Evolutionary conservation across 805 yeast species (phyloP), one percentile per base, ranked within the genome.

Genomic region (Blastobotrys muscicola): DNA sequence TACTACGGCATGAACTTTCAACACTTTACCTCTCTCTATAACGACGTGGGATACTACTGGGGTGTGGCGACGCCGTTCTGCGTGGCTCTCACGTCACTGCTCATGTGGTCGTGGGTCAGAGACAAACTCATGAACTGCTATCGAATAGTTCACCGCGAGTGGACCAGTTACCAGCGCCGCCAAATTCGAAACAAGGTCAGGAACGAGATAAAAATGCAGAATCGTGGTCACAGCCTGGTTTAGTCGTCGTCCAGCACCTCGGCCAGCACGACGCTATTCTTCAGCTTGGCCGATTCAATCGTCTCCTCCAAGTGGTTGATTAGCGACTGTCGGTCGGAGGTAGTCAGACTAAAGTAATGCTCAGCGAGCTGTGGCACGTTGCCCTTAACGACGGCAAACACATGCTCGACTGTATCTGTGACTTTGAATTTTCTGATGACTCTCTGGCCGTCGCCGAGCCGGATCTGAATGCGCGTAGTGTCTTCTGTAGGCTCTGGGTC

Each of bases 371-470:
- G 67, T 4, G 68, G 69, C 33, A 83, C 65, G 7, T 74, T 72
- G 33, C 65, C 66, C 61, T 90, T 90, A 20, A 82, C 74, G 57
- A 75, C 76, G 52, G 78, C 81, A 59, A 74, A 92, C 1, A 92
- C 60, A 1, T 58, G 61, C 2, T 67, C 46, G 0, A 92, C 85
- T 2, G 71, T 66, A 50, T 84, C 94, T 3, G 65, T 59, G 8
- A 73, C 55, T 7, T 64, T 62, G 52, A 90, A 83, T 45, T 85
- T 74, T 47, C 85, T 80, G 8, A 90, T 81, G 9, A 81, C 65
- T 45, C 97, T 70, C 38, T 78, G 73, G n/a, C 97, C 97, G 54
- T 81, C 85, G 12, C 89, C 92, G 26, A 85, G 74, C 46, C 96
- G 71, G n/a, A 92, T 73, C 62, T 92, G 97, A 20, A 92, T 74